A percentile compares a stretch with the other conserved stretches of the same genome.
Evolutionary conservation across 331 rosid genomes (phyloP).

Genomic region (Ulmus americana): DNA sequence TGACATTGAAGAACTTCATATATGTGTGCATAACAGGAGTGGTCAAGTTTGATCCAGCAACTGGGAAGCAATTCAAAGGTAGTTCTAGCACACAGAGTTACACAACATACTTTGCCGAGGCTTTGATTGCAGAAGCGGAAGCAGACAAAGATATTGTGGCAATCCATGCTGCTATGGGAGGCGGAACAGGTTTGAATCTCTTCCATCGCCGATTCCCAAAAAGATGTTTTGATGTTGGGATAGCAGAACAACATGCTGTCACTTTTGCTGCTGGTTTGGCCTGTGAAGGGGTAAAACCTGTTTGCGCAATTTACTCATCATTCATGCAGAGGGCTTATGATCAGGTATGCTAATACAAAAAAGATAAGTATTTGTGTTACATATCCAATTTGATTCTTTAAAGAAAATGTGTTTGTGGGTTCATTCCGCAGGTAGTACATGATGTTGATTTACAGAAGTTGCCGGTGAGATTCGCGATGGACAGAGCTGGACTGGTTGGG

Average conservation of each 20-base stretch:
- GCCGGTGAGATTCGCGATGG: constrained; percentile 95
- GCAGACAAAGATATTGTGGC: constrained; percentile 68
- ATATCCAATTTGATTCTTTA: background rate
- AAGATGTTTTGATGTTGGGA: constrained; percentile 96
- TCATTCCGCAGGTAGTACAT: constrained; percentile 70
- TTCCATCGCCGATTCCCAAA: constrained; percentile 84
- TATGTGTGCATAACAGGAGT: constrained; percentile 55
- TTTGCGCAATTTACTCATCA: constrained; percentile 89
- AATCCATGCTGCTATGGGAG: constrained; percentile 99
- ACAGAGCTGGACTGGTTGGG: constrained; percentile 93
- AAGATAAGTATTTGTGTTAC: background rate
- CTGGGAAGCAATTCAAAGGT: constrained; percentile 79
- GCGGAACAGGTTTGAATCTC: constrained; percentile 95
- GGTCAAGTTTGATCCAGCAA: constrained; percentile 79
- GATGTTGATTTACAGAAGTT: constrained; percentile 93
- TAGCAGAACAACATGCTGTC: constrained; percentile 89
- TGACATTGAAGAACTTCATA: background rate
- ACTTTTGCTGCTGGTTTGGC: constrained; percentile 97
- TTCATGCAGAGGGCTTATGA: constrained; percentile 96
- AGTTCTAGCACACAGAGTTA: constrained; percentile 67
- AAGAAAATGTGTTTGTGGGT: constrained; percentile 13
- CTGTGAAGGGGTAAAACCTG: constrained; percentile 86
- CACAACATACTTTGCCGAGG: constrained; percentile 93
- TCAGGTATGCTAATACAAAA: constrained; percentile 44
- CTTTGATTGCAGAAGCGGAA: constrained; percentile 93